A percentile compares a stretch with the other conserved stretches of the same genome.
Evolutionary conservation across 108 stramenopile species (phyloP).

Genomic region (Cyclotella kingstonii): DNA sequence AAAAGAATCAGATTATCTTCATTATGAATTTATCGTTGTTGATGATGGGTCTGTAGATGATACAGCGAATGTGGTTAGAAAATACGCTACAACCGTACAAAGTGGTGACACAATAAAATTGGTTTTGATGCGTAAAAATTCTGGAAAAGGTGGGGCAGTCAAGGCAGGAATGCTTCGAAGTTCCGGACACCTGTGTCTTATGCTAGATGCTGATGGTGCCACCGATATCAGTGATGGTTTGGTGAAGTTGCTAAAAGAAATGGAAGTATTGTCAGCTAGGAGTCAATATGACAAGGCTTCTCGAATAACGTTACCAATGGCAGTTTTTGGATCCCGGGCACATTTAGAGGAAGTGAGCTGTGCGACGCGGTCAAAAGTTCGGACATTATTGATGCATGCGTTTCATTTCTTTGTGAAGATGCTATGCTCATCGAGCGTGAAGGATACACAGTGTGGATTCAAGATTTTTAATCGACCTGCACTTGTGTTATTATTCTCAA

Average conservation of each 20-base stretch:
- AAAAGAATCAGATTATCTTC: neutral
- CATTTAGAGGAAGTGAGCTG: slow-evolving; percentile 56
- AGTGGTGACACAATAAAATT: slow-evolving; percentile 48
- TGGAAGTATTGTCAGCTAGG: slow-evolving; percentile 15
- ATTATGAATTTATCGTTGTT: slow-evolving; percentile 72
- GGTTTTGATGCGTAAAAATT: slow-evolving; percentile 48
- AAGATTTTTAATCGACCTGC: slow-evolving; percentile 67
- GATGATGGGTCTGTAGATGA: slow-evolving; percentile 81
- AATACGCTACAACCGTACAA: slow-evolving; percentile 36
- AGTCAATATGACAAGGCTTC: slow-evolving; percentile 5
- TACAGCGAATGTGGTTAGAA: slow-evolving; percentile 51
- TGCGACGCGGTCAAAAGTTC: slow-evolving; percentile 56
- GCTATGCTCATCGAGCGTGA: slow-evolving; percentile 52
- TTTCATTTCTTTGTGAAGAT: slow-evolving; percentile 78
- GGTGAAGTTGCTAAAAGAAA: slow-evolving; percentile 45
- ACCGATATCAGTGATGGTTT: slow-evolving; percentile 74
- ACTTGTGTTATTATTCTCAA: slow-evolving; percentile 48
- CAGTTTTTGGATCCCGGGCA: slow-evolving; percentile 76
- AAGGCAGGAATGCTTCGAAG: slow-evolving; percentile 69
- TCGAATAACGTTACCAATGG: slow-evolving; percentile 6
- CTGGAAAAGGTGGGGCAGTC: slow-evolving; percentile 76
- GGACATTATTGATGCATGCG: slow-evolving; percentile 70
- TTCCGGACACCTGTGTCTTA: slow-evolving; percentile 56
- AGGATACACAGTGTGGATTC: slow-evolving; percentile 88
- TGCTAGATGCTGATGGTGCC: slow-evolving; percentile 87